Evolutionary conservation across 2,329 filamentous ascomycete species (phyloP).

Genomic region (Aspergillus sergii): DNA sequence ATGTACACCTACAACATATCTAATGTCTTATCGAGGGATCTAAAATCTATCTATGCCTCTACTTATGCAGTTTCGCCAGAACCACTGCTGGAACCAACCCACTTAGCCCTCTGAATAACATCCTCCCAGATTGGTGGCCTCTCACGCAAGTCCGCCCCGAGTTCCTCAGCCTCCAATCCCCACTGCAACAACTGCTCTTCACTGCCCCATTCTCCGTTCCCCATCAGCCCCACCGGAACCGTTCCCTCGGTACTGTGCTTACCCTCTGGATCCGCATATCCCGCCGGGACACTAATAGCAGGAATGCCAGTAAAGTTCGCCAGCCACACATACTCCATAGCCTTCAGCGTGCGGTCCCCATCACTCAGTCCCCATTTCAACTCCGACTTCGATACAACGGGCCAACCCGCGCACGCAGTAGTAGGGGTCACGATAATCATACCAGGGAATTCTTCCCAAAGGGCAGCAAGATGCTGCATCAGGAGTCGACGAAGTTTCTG

Average conservation of each 20-base stretch:
- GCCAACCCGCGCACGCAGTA: conserved; percentile 71
- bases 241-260: conserved; percentile 33
- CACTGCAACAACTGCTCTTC: conserved; percentile 55
- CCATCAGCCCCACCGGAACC: conserved; percentile 59
- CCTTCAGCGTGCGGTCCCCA: conserved; percentile 66
- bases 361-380: conserved; percentile 64
- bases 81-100: background rate
- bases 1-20: background rate
- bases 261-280: conserved; percentile 56
- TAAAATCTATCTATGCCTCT: background rate
- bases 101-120: conserved; percentile 34
- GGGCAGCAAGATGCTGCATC: conserved; percentile 71
- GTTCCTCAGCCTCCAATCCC: conserved; percentile 51
- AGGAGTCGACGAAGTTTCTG: conserved; percentile 69
- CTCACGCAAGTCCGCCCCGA: conserved; percentile 37
- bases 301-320: conserved; percentile 77
- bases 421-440: conserved; percentile 76
- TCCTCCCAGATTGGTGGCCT: conserved; percentile 50
- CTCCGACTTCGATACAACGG: conserved; percentile 61
- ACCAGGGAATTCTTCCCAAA: conserved; percentile 69
- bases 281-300: conserved; percentile 69
- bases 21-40: background rate
- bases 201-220: conserved; percentile 57
- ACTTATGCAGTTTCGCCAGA: background rate
- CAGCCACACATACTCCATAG: conserved; percentile 78